Base-by-base conservation (phyloP, 1,284 basidiomycete genomes). In the Heterobasidion irregulare region DNA sequence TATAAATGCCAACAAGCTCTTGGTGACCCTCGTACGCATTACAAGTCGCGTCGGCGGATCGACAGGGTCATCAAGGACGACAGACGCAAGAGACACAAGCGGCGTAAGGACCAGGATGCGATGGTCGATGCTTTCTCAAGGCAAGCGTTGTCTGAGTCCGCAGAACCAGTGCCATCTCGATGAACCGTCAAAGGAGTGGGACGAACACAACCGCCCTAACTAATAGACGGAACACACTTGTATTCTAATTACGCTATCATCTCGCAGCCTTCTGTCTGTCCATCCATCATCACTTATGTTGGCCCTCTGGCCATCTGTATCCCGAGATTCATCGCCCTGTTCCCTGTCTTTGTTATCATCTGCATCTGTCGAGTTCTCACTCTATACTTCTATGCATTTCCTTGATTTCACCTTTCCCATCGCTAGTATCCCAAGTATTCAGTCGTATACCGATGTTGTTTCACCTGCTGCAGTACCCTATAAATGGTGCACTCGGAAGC, bases 31-130 rank as follows among this genome's bases (percentile, higher is more conserved):
- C 78, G 79, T 51, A 67, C 73, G 52, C 84, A 86, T 61, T 70
- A 70, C 62, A 85, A 84, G 63, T 70, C 75, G 50, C 80, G 86
- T 51, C 79, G 85, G 61, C 81, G 82, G 62, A 80, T 91, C 58
- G 84, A 89, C 61, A 78, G 84, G 47, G 70, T 84, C 32, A 89
- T 91, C 66, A 89, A 87, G 64, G 88, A 91, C 53, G 88, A 91
- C 72, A 77, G 88, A 61, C 78, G 86, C 60, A 81, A 79, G 67
- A 77, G 88, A 61, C 88, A 91, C 69, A 84, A 78, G 63, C 76
- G 88, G 57, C 82, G 88, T 63, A 88, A 86, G 66, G 88, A 90
- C 62, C 85, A 88, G 64, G 89, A 91, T 54, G 74, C 83, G 32
- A 82, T 91, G 77, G 75, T 90, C 58, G 83, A 86, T 62, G 83